Percentiles rank a stretch among this genome's conserved stretches.
Evolutionary conservation across 257 asterid genomes (phyloP).

Genomic region (Eustoma russellianum): DNA sequence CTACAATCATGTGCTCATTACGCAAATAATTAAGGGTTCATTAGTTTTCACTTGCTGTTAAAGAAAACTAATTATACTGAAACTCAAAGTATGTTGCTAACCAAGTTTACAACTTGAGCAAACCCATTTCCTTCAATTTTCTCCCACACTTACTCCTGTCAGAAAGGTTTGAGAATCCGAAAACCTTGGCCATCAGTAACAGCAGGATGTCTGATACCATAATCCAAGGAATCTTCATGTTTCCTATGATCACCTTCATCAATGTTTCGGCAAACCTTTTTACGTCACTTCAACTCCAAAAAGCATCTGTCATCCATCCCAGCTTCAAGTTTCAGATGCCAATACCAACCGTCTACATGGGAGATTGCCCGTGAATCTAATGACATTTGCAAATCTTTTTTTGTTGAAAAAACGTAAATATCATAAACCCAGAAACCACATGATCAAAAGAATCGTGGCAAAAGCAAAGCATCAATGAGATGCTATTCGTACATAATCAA

Average conservation of each 20-base stretch:
- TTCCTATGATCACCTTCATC: constrained; percentile 17
- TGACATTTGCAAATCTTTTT: constrained; percentile 23
- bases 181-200: constrained; percentile 25
- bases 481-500: no score
- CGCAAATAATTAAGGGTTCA: no score
- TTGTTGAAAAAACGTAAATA: no score
- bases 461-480: no score
- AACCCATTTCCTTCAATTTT: no score
- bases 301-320: constrained; percentile 9
- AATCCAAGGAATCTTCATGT: constrained; percentile 17
- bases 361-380: constrained; percentile 25
- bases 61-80: no score
- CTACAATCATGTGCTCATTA: no score
- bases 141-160: constrained; percentile 15
- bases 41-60: no score
- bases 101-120: no score
- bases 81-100: no score
- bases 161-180: constrained; percentile 19
- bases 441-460: no score
- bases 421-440: no score
- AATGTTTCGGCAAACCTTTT: constrained; percentile 32
- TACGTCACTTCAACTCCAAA: constrained; percentile 15
- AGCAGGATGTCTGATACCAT: constrained; percentile 33
- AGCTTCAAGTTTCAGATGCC: constrained; percentile 21
- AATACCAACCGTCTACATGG: constrained; percentile 28